Percentiles rank a stretch among this genome's conserved stretches.
phyloP scores from a whole-genome alignment of 2,329 filamentous ascomycete species.

The Zalaria obscura region DNA sequence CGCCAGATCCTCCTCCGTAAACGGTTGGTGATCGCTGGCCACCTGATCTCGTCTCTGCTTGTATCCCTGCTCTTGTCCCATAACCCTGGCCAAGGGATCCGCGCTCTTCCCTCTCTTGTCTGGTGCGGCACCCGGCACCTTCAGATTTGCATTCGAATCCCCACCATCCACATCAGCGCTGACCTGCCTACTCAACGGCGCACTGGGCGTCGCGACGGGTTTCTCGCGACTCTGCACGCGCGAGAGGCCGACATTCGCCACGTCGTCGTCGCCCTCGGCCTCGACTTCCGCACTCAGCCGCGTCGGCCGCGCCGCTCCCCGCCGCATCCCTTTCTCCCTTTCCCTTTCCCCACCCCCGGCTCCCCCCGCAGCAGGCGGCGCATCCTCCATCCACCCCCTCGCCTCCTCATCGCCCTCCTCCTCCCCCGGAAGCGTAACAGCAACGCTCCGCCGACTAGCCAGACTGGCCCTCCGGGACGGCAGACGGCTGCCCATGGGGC shows the following conservation, averaged over 20 bases:
- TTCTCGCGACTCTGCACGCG: slow-evolving; percentile 17
- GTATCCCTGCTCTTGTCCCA: too few relatives aligned
- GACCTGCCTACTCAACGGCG: too few relatives aligned
- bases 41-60: background rate
- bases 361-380: slow-evolving; percentile 6
- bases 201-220: too few relatives aligned
- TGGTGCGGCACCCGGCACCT: too few relatives aligned
- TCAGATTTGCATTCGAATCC: too few relatives aligned
- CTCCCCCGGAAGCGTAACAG: slow-evolving; percentile 8
- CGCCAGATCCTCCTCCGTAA: slow-evolving; percentile 30
- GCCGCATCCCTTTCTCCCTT: slow-evolving; percentile 7
- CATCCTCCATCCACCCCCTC: slow-evolving; percentile 3
- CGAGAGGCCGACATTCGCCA: slow-evolving; percentile 27
- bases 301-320: slow-evolving; percentile 11
- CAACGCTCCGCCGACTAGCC: slow-evolving; percentile 12
- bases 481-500: slow-evolving; percentile 33
- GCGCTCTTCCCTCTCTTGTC: too few relatives aligned
- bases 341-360: slow-evolving; percentile 5
- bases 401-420: slow-evolving; percentile 12
- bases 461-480: slow-evolving; percentile 21
- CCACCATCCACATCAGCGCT: too few relatives aligned
- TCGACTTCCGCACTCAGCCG: slow-evolving; percentile 21
- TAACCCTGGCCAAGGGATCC: too few relatives aligned
- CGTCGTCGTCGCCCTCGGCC: slow-evolving; percentile 30
- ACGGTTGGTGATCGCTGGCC: slow-evolving; percentile 22